These are phyloP conservation scores for Vachellia collinsii DNA, from an alignment of 306 rosid genomes.

Conservation along the genomic window DNA sequence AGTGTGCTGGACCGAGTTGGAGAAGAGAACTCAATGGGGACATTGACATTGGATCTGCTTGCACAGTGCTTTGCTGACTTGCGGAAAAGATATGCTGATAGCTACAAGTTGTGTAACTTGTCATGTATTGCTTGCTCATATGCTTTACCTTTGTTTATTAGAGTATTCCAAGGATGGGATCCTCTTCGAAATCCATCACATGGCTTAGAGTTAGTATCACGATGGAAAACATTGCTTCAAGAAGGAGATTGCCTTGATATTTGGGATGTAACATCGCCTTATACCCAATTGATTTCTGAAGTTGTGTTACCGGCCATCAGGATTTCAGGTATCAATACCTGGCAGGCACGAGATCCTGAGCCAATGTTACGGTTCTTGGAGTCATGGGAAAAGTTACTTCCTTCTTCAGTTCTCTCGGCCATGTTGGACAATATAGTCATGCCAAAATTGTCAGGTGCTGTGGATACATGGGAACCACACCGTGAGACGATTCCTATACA, in stretches of 20 bases:
- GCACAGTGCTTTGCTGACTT: conserved; percentile 61
- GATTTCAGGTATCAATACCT: conserved; percentile 80
- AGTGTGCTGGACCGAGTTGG: conserved; percentile 56
- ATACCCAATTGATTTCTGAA: conserved; percentile 78
- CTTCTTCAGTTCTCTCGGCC: conserved; percentile 61
- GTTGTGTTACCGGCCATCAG: conserved; percentile 90
- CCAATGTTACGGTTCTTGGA: conserved; percentile 86
- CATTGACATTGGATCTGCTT: conserved; percentile 73
- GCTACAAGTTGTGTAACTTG: conserved; percentile 82
- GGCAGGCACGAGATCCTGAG: conserved; percentile 96
- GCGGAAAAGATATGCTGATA: conserved; percentile 57
- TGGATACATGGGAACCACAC: conserved; percentile 90
- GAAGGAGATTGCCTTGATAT: conserved; percentile 68
- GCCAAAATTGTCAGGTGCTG: conserved; percentile 84
- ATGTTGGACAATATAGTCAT: conserved; percentile 71
- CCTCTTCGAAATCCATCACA: conserved; percentile 78
- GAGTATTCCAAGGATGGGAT: conserved; percentile 92
- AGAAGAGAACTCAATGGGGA: conserved; percentile 65
- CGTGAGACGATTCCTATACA: conserved; percentile 91
- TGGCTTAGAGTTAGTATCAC: conserved; percentile 66
- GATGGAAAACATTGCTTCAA: conserved; percentile 75
- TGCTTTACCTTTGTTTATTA: conserved; percentile 78
- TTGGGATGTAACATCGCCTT: conserved; percentile 73
- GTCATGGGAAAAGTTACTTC: conserved; percentile 80
- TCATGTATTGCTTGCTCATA: conserved; percentile 85